These are phyloP conservation scores for Coleophoma cylindrospora DNA, from an alignment of 2,329 filamentous ascomycete genomes.

Conservation along the genomic window DNA sequence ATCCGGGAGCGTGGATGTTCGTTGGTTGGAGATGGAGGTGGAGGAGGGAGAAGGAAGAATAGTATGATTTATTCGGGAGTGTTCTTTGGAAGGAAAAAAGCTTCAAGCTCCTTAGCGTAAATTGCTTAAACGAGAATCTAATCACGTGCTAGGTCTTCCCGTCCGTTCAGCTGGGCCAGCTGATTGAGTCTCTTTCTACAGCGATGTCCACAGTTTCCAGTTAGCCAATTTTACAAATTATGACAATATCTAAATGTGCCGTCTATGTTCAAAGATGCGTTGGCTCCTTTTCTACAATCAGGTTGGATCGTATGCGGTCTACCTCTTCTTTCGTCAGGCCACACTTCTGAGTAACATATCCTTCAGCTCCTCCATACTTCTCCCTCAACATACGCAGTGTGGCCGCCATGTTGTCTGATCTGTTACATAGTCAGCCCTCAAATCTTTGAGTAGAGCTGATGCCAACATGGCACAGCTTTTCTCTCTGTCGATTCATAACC, in stretches of 20 bases:
- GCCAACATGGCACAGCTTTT: too few relatives aligned
- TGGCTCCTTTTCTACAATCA: conserved; percentile 30
- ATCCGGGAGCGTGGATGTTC: conserved; percentile 2
- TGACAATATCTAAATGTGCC: too few relatives aligned
- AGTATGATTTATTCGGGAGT: not conserved
- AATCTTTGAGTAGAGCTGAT: not conserved
- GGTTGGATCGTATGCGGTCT: conserved; percentile 42
- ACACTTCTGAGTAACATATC: conserved; percentile 55
- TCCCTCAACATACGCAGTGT: conserved; percentile 48
- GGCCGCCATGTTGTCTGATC: conserved; percentile 44
- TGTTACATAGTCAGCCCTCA: conserved; percentile 8
- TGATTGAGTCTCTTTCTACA: too few relatives aligned
- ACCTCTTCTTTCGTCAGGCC: conserved; percentile 52
- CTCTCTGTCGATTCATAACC: too few relatives aligned
- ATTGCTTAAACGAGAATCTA: not conserved
- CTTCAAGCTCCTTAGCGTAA: not conserved
- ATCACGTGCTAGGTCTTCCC: too few relatives aligned
- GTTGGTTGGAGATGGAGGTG: not conserved
- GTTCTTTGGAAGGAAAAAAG: not conserved
- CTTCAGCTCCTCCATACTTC: conserved; percentile 58
- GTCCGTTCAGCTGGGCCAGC: too few relatives aligned
- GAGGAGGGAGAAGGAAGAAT: not conserved
- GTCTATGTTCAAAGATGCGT: conserved; percentile 6
- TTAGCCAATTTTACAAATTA: too few relatives aligned
- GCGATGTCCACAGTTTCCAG: too few relatives aligned